A percentile compares a stretch with the other conserved stretches of the same genome.
phyloP scores from a whole-genome alignment of 495 filamentous ascomycete species.

The Penicillium daleae region DNA sequence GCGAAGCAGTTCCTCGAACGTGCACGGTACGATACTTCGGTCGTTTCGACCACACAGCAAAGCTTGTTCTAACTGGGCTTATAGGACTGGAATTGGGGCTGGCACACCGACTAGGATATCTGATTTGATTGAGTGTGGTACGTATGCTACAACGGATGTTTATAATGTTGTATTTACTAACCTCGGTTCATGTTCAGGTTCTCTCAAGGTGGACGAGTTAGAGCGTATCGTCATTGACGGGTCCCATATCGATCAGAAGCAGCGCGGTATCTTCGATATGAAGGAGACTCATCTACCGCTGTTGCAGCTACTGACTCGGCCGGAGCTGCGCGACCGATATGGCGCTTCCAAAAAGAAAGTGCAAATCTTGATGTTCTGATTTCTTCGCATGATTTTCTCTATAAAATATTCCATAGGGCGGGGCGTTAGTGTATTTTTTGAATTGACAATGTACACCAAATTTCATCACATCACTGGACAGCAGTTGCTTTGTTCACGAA shows the following conservation, averaged over 20 bases:
- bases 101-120: slow-evolving; percentile 83
- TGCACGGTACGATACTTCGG: slow-evolving; percentile 47
- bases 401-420: neutral
- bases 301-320: slow-evolving; percentile 64
- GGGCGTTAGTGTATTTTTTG: neutral
- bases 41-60: neutral
- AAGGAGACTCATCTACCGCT: slow-evolving; percentile 82
- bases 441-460: neutral
- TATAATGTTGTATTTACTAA: slow-evolving; percentile 3
- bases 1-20: slow-evolving; percentile 74
- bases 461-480: neutral
- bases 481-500: neutral
- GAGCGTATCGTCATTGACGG: slow-evolving; percentile 85
- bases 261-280: slow-evolving; percentile 90
- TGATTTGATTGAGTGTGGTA: slow-evolving; percentile 81
- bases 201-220: slow-evolving; percentile 67
- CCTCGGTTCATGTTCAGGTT: slow-evolving; percentile 51
- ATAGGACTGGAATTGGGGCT: slow-evolving; percentile 79
- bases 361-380: slow-evolving; percentile 48
- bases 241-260: slow-evolving; percentile 90
- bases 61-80: slow-evolving; percentile 19
- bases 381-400: neutral
- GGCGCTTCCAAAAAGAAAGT: slow-evolving; percentile 41
- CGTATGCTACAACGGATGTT: slow-evolving; percentile 10
- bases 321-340: slow-evolving; percentile 72